Evolutionary conservation across 176 grass and related monocot genomes (phyloP).

Genomic region (Triticum dicoccoides): DNA sequence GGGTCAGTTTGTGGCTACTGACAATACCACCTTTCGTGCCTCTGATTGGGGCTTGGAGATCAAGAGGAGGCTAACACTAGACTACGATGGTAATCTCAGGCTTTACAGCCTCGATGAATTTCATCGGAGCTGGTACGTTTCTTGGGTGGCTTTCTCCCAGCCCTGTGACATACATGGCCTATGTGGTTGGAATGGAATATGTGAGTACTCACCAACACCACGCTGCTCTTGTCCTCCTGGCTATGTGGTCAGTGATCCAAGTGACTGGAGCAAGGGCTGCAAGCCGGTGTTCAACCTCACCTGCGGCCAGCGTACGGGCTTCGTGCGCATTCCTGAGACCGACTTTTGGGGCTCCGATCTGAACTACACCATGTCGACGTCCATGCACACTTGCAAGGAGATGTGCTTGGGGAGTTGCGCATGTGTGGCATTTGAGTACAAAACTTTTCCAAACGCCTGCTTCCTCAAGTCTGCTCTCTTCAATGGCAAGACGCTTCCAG

Average conservation of each 20-base stretch:
- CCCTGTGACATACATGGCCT: conserved; percentile 37
- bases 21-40: conserved; percentile 27
- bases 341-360: conserved; percentile 49
- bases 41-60: conserved; percentile 25
- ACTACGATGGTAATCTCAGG: conserved; percentile 29
- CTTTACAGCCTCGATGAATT: conserved; percentile 31
- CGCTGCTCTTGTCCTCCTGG: conserved; percentile 32
- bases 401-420: not conserved
- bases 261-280: conserved; percentile 41
- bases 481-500: conserved; percentile 27
- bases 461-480: conserved; percentile 39
- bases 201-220: not conserved
- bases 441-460: not conserved
- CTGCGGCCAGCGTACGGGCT: not conserved
- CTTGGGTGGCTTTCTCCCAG: conserved; percentile 30
- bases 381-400: not conserved
- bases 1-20: conserved; percentile 20
- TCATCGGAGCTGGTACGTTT: not conserved
- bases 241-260: conserved; percentile 19
- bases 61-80: conserved; percentile 30
- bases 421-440: conserved; percentile 34
- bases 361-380: not conserved
- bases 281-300: conserved; percentile 13
- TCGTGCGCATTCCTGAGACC: conserved; percentile 10
- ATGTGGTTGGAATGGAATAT: conserved; percentile 44